A percentile compares a stretch with the other conserved stretches of the same genome.
Evolutionary conservation across 2,329 filamentous ascomycete species (phyloP).

Genomic region (Fusarium udum): DNA sequence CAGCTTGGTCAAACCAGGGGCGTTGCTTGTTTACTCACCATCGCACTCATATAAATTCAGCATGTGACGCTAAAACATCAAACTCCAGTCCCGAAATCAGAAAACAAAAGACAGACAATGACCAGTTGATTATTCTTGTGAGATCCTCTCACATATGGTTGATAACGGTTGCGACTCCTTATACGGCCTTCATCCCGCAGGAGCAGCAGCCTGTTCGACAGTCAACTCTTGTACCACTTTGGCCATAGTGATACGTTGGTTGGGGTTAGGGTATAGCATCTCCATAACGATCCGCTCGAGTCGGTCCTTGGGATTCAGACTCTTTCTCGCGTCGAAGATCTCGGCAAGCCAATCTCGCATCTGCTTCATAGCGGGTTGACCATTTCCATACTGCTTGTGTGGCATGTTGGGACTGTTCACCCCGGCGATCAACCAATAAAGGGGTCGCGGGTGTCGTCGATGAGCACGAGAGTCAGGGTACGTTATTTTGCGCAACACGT

Average conservation of each 20-base stretch:
- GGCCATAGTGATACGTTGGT: slow-evolving; percentile 64
- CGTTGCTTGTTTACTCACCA: slow-evolving; percentile 24
- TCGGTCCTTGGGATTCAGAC: slow-evolving; percentile 57
- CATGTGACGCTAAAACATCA: slow-evolving; percentile 15
- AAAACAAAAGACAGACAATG: slow-evolving; percentile 20
- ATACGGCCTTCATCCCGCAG: slow-evolving; percentile 14
- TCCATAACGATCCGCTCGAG: slow-evolving; percentile 62
- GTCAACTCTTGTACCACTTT: slow-evolving; percentile 58
- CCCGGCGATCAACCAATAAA: slow-evolving; percentile 69
- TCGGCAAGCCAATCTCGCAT: slow-evolving; percentile 68
- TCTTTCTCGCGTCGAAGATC: slow-evolving; percentile 58
- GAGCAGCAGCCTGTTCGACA: slow-evolving; percentile 35
- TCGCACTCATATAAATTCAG: slow-evolving; percentile 21
- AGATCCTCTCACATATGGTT: slow-evolving; percentile 1
- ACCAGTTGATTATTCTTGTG: slow-evolving; percentile 3
- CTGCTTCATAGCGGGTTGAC: slow-evolving; percentile 56
- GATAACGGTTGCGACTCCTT: slow-evolving; percentile 3
- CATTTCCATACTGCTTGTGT: slow-evolving; percentile 50
- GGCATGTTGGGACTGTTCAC: slow-evolving; percentile 55
- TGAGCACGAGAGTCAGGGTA: slow-evolving; percentile 63
- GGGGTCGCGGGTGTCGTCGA: slow-evolving; percentile 57
- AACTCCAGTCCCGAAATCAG: slow-evolving; percentile 20
- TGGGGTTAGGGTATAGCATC: slow-evolving; percentile 63
- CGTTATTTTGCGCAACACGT: slow-evolving; percentile 63
- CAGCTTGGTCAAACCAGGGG: slow-evolving; percentile 1